Evolutionary conservation across 176 grass and related monocot species (phyloP), one percentile per base, ranked within the genome.

Genomic region (Cenchrus americanus): DNA sequence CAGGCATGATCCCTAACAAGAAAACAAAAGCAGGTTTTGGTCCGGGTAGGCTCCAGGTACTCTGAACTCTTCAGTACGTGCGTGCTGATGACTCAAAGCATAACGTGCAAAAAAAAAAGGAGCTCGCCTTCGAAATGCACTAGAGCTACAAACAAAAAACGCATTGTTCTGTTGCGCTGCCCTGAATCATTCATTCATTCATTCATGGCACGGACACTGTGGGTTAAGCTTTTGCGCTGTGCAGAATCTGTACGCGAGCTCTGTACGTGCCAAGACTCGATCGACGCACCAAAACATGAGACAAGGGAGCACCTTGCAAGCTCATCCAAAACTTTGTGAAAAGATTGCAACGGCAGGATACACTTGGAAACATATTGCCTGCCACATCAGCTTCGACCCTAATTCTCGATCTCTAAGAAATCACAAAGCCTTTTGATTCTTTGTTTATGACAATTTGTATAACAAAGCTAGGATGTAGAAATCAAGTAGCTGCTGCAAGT

Each of bases 1-100:
- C 88, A 54, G 48, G 66, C 59, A 75, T 83, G 74, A 60, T 79
- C 58, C 74, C 60, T 78, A 52, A 73, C 43, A 90, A 90, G 70
- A 78, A 83, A 83, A 86, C 83, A 83, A 89, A 71, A 14, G 7
- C 66, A 65, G 6, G 55, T 76, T 84, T 86, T 89, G 73, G 75
- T 46, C 54, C 43, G 69, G 66, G 61, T 81, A 83, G 84, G 84
- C 84, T 83, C 75, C 84, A 68, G 51, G 74, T 75, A 37, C 84
- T 54, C 84, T 79, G 14, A 86, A 86, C 74, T 83, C 84, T 42
- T 50, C 60, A 52, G 34, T 50, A 2, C 2, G 3, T 50, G 0
- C 14, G 15, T 72, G 58, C 24, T 48, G 62, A 78, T 57, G 53
- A 8, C 23, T 46, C 76, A 71, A 41, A 82, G 55, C 50, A 71